Base-by-base conservation (phyloP, 1,284 basidiomycete species). In the Austroboletus novae-zelandiae region DNA sequence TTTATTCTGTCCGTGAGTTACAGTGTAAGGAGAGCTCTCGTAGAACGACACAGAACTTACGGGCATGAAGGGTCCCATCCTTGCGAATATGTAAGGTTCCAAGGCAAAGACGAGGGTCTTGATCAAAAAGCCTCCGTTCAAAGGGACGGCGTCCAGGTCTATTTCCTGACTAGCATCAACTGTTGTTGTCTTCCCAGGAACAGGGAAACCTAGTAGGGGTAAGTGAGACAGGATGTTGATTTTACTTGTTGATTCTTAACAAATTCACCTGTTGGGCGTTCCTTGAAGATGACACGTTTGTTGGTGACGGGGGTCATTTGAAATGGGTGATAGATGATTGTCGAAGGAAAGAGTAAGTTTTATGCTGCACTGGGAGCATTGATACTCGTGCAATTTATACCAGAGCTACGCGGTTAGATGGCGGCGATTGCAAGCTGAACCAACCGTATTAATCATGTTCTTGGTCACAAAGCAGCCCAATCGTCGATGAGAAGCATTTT, bases 101-200 rank as follows among this genome's bases (percentile, higher is more conserved):
- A 59, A 40, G 6, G 54, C 47, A 29, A 59, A 25, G 7, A 58
- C 45, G n/a, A 62, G 50, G 3, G 36, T 57, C 45, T 60, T 61
- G 42, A 58, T 32, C 14, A 61, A 20, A 14, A 57, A 7, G 0
- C 58, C 48, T 1, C 58, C 58, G 1, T 49, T 37, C 46, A 59
- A 34, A 17, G 47, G 31, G 8, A 62, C 45, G n/a, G 48, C 52
- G 18, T 56, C 52, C 4, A 49, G 25, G 17, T 62, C 50, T 13
- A 60, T 60, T 9, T 34, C 51, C 35, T 47, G 44, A n/a, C 48
- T 57, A 0, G 4, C 30, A n/a, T 61, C 59, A 3, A 58, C 9
- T 15, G 27, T 10, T 2, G 48, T 58, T 15, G 57, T 58, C 41
- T 59, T 13, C 1, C 56, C 52, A 1, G 53, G 59, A 25, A 55